Evolutionary conservation across 441 rosid species (phyloP).

Genomic region (Euphorbia corollata): DNA sequence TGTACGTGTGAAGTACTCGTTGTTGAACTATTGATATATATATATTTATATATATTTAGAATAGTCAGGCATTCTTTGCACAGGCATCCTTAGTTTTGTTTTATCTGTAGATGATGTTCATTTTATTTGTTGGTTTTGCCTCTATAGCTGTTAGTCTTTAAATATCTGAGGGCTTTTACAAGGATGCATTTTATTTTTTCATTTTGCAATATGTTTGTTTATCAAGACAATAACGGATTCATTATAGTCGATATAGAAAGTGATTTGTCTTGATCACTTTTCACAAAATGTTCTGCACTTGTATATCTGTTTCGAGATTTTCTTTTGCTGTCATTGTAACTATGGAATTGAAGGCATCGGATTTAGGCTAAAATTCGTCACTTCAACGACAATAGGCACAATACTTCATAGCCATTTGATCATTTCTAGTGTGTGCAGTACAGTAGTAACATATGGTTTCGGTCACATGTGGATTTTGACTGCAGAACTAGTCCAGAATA

Average conservation of each 20-base stretch:
- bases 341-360: neutral
- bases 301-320: neutral
- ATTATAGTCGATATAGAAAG: neutral
- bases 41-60: constrained; percentile 19
- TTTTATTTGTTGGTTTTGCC: constrained; percentile 21
- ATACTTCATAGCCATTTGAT: neutral
- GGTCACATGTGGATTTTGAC: neutral
- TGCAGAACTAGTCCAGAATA: neutral
- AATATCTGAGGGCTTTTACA: constrained; percentile 1
- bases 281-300: neutral
- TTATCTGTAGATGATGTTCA: constrained; percentile 38
- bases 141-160: constrained; percentile 21
- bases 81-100: constrained; percentile 38
- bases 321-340: neutral
- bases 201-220: constrained; percentile 7
- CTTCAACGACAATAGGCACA: neutral
- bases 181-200: constrained; percentile 4
- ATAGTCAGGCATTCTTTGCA: constrained; percentile 58
- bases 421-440: neutral
- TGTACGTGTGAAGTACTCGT: constrained; percentile 53
- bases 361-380: neutral
- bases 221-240: constrained; percentile 4
- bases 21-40: constrained; percentile 47
- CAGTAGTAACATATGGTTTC: neutral
- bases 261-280: neutral